phyloP scores from a whole-genome alignment of 768 basidiomycete genomes.

The Boletus reticulatus region DNA sequence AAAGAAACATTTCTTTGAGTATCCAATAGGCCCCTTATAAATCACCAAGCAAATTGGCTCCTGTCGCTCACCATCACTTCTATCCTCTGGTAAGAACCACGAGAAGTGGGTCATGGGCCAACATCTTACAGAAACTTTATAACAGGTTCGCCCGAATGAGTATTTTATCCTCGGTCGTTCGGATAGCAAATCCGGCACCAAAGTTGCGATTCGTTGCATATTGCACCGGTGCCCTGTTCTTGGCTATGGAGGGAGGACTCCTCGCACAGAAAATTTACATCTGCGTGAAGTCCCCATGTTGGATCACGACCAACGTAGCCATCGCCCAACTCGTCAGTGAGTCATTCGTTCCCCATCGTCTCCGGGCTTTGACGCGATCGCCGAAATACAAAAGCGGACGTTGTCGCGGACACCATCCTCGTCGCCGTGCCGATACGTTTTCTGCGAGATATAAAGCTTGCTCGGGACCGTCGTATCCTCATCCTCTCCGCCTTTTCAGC shows the following conservation, averaged over 20 bases:
- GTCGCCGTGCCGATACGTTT: conserved; percentile 14
- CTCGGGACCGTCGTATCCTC: conserved; percentile 17
- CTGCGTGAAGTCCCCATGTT: conserved; percentile 8
- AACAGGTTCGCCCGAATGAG: conserved; percentile 28
- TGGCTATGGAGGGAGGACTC: conserved; percentile 13
- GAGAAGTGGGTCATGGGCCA: not conserved
- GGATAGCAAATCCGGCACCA: conserved; percentile 15
- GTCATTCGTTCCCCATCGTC: not conserved
- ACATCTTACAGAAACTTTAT: not conserved
- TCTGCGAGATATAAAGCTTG: conserved; percentile 17
- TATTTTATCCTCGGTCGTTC: conserved; percentile 25
- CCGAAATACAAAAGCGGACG: conserved; percentile 16
- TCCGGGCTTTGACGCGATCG: not conserved
- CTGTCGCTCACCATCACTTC: conserved; percentile 17
- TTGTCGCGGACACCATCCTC: conserved; percentile 20
- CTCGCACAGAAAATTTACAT: conserved; percentile 17
- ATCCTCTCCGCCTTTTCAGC: conserved; percentile 22
- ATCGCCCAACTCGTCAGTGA: conserved; percentile 26
- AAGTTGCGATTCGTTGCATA: conserved; percentile 13
- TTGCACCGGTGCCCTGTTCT: conserved; percentile 15
- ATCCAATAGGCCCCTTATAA: accelerated
- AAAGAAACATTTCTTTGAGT: not conserved
- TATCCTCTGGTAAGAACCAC: conserved; percentile 19
- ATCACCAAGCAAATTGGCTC: conserved; percentile 13
- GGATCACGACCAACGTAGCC: not conserved